Evolutionary conservation across 139 green algal species (phyloP).

Genomic region (Volvox reticuliferus): DNA sequence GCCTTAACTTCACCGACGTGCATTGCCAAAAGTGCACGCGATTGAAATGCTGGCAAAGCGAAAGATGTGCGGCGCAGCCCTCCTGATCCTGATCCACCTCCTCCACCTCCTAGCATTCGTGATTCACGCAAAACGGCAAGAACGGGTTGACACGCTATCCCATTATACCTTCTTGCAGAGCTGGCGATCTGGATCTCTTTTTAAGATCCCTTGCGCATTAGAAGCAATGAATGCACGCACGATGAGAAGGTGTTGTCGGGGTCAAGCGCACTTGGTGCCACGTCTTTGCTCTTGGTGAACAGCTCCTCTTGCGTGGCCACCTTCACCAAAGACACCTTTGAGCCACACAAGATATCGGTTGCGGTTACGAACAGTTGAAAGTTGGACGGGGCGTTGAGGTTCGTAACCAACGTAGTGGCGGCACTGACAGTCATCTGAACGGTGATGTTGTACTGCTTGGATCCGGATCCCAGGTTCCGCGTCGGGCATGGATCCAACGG

Average conservation of each 20-base stretch:
- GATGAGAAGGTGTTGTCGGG: background rate
- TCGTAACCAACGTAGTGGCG: background rate
- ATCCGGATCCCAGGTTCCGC: background rate
- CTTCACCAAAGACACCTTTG: conserved; percentile 2
- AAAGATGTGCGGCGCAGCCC: too few relatives aligned
- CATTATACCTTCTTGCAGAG: too few relatives aligned
- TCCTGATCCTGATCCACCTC: too few relatives aligned
- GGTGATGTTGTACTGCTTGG: conserved; percentile 28
- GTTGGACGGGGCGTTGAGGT: background rate
- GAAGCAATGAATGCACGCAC: conserved; percentile 13
- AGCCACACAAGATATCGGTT: conserved; percentile 16
- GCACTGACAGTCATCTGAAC: conserved; percentile 1
- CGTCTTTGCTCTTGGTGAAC: background rate
- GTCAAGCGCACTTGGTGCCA: background rate
- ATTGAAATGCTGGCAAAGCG: too few relatives aligned
- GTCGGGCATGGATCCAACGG: background rate
- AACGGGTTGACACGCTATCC: too few relatives aligned
- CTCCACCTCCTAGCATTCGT: too few relatives aligned
- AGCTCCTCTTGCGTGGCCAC: conserved; percentile 7
- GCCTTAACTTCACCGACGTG: too few relatives aligned
- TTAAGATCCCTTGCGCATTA: background rate
- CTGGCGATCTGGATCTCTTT: too few relatives aligned
- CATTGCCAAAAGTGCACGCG: too few relatives aligned
- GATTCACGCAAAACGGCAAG: too few relatives aligned
- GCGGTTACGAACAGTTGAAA: conserved; percentile 29